Evolutionary conservation across 1,284 basidiomycete genomes (phyloP).

Genomic region (Cronartium ribicola): DNA sequence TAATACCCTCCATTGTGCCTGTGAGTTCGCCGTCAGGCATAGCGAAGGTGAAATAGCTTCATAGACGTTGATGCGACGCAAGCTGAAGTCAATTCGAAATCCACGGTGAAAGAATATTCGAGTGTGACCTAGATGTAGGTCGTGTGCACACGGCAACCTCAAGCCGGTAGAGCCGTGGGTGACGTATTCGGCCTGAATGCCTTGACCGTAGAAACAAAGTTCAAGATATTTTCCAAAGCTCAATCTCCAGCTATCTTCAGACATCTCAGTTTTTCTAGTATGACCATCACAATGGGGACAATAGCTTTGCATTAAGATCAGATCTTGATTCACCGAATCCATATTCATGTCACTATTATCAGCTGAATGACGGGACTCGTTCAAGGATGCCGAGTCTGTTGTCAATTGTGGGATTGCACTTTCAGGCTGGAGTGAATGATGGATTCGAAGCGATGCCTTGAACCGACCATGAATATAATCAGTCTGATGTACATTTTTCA

Average conservation of each 20-base stretch:
- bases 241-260: conserved; percentile 73
- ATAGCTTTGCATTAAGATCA: conserved; percentile 38
- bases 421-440: conserved; percentile 64
- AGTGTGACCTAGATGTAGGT: conserved; percentile 87
- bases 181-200: conserved; percentile 57
- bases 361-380: conserved; percentile 61
- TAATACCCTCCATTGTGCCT: conserved; percentile 79
- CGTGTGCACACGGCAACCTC: conserved; percentile 67
- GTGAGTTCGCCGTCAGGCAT: conserved; percentile 73
- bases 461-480: conserved; percentile 35
- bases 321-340: conserved; percentile 16
- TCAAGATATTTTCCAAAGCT: conserved; percentile 83
- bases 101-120: conserved; percentile 74
- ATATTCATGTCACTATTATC: conserved; percentile 49
- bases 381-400: conserved; percentile 88
- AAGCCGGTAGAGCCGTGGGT: conserved; percentile 4
- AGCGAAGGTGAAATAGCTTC: conserved; percentile 88
- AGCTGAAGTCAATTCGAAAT: conserved; percentile 78
- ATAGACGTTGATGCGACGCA: conserved; percentile 74
- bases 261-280: conserved; percentile 78
- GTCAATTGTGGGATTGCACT: conserved; percentile 66
- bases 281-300: conserved; percentile 34
- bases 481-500: conserved; percentile 38
- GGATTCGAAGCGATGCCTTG: conserved; percentile 67
- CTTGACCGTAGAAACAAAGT: conserved; percentile 78